Evolutionary conservation across 2,329 filamentous ascomycete species (phyloP).

Genomic region (Elsinoe necatrix): DNA sequence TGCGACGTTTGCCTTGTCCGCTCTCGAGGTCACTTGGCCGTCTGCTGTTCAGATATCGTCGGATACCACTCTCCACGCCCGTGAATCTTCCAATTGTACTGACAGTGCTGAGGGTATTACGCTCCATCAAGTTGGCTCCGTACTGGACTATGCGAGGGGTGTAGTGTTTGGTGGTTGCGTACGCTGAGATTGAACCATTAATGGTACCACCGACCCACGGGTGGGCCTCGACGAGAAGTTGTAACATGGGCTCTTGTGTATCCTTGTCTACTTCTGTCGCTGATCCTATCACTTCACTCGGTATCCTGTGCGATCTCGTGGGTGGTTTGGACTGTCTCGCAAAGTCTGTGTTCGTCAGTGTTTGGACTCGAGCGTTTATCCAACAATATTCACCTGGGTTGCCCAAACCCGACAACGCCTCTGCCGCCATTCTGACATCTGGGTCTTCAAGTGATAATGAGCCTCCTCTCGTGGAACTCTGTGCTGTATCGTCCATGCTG

Average conservation of each 20-base stretch:
- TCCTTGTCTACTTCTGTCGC: constrained; percentile 33
- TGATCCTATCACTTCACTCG: constrained; percentile 20
- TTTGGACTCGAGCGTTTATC: constrained; percentile 14
- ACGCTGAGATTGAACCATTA: constrained; percentile 74
- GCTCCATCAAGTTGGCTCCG: constrained; percentile 85
- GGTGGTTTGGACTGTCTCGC: constrained; percentile 33
- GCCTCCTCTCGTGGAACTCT: constrained; percentile 31
- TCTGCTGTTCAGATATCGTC: constrained; percentile 63
- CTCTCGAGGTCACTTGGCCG: constrained; percentile 45
- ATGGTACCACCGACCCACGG: constrained; percentile 70
- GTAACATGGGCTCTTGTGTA: constrained; percentile 62
- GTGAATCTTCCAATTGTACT: constrained; percentile 75
- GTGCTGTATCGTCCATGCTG: constrained; percentile 32
- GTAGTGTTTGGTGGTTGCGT: constrained; percentile 80
- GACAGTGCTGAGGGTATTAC: constrained; percentile 79
- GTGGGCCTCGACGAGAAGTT: constrained; percentile 79
- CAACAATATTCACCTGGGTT: constrained; percentile 35
- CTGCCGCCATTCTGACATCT: constrained; percentile 42
- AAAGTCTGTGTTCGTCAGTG: constrained; percentile 30
- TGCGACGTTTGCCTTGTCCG: constrained; percentile 37
- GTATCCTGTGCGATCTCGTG: constrained; percentile 25
- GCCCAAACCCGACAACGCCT: constrained; percentile 42
- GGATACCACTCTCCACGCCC: constrained; percentile 76
- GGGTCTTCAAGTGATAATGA: constrained; percentile 41
- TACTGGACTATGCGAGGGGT: constrained; percentile 78